Evolutionary conservation across 2,329 filamentous ascomycete genomes (phyloP).

Genomic region (Arachnomyces sp.): DNA sequence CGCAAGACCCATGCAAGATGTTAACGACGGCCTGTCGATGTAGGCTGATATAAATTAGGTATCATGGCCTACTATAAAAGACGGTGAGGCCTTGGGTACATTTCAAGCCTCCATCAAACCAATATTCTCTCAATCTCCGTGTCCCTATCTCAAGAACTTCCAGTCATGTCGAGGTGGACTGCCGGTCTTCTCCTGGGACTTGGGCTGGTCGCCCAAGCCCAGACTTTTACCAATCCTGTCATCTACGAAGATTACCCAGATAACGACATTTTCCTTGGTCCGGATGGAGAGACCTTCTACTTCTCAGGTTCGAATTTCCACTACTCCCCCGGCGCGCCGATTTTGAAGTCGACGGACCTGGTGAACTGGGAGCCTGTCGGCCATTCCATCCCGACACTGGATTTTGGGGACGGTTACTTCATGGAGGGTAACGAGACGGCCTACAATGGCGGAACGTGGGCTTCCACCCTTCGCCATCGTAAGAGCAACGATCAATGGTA

Average conservation of each 20-base stretch:
- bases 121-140: too few relatives aligned
- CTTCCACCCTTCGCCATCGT: slow-evolving; percentile 6
- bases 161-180: too few relatives aligned
- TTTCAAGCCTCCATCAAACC: too few relatives aligned
- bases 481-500: slow-evolving; percentile 5
- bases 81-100: too few relatives aligned
- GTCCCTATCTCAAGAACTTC: too few relatives aligned
- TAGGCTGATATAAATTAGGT: too few relatives aligned
- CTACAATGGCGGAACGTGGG: slow-evolving; percentile 3
- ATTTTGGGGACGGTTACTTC: slow-evolving; percentile 1
- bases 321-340: slow-evolving; percentile 2
- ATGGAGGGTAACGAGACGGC: slow-evolving; percentile 12
- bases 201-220: neutral
- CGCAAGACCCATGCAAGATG: too few relatives aligned
- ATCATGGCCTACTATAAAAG: too few relatives aligned
- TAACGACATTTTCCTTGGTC: slow-evolving; percentile 3
- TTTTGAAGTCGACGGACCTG: slow-evolving; percentile 2
- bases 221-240: slow-evolving; percentile 5
- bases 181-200: too few relatives aligned
- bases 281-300: slow-evolving; percentile 4
- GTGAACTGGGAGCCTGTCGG: slow-evolving; percentile 3
- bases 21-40: too few relatives aligned
- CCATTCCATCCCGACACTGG: slow-evolving; percentile 3
- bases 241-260: slow-evolving; percentile 3
- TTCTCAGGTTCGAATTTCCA: slow-evolving; percentile 6